Conservation (phyloP, 371 early-diverging fungal genomes). For the Mycotypha africana region DNA sequence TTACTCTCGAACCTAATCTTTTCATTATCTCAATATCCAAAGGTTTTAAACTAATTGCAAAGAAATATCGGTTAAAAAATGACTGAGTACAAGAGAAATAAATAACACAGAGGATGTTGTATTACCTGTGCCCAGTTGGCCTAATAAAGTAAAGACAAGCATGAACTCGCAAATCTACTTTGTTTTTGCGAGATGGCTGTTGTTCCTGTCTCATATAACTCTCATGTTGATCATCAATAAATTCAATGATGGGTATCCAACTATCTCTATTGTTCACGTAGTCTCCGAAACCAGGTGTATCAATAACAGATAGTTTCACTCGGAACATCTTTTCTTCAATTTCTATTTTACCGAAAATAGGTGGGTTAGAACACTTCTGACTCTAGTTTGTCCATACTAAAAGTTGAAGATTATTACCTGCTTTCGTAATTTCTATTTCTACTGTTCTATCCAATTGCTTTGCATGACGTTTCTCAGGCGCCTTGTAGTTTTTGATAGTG, state of each 20-base stretch:
- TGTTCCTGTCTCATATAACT: conserved; percentile 71
- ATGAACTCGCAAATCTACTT: conserved; percentile 69
- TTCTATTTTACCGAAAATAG: conserved; percentile 8
- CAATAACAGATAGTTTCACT: conserved; percentile 80
- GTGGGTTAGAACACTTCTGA: too few relatives aligned
- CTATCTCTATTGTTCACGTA: conserved; percentile 62
- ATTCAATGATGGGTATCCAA: conserved; percentile 61
- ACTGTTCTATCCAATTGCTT: conserved; percentile 83
- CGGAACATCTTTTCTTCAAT: conserved; percentile 49
- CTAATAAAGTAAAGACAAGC: conserved; percentile 91
- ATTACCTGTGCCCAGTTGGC: conserved; percentile 77
- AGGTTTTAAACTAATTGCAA: conserved; percentile 73
- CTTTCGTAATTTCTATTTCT: conserved; percentile 80
- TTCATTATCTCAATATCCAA: conserved; percentile 89
- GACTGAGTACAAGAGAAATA: conserved; percentile 5
- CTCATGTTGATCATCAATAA: conserved; percentile 92
- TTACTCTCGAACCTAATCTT: conserved; percentile 70
- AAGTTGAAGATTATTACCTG: conserved; percentile 8
- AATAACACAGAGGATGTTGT: conserved; percentile 1
- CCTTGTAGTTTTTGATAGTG: conserved; percentile 79
- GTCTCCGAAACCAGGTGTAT: conserved; percentile 85
- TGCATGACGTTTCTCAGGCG: conserved; percentile 68
- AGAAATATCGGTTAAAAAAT: too few relatives aligned
- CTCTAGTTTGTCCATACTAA: neutral
- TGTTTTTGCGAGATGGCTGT: conserved; percentile 40